Base-by-base conservation (phyloP, 2,329 filamentous ascomycete species). In the Alternaria tenuissima region DNA sequence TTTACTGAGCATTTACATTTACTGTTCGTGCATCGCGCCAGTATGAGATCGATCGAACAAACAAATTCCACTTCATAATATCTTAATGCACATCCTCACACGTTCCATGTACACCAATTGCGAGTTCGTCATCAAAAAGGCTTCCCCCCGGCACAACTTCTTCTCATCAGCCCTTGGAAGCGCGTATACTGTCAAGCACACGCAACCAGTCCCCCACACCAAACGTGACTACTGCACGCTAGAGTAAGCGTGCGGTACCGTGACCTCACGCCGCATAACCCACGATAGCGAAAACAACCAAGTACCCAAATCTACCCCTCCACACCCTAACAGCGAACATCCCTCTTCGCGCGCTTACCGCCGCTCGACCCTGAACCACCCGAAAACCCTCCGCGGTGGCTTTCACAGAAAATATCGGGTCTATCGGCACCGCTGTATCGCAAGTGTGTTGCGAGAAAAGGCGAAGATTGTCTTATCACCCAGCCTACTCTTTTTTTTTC, bases 1-100 rank as follows among this genome's bases (percentile, higher is more conserved):
- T 69, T 30, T 42, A 32, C 47, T 70, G 64, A 70, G 71, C 72
- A 74, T 75, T 70, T 70, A 70, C 65, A 68, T 42, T 55, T 38
- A 30, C 65, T 62, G 47, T 43, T 62, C 26, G 14, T 32, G 48
- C 41, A 42, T 34, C n/a, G 39, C 52, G 39, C 52, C 39, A 55
- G 48, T 47, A 57, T 54, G 22, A 49, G n/a, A 61, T 61, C 48
- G 62, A 54, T 57, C 38, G 39, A 54, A 61, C 34, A 28, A 38
- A 55, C 41, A 51, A 52, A 55, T 56, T 38, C 54, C 55, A 52
- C 38, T 39, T 48, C 24, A 52, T 47, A 55, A 43, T 58, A 52
- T 49, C 56, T 55, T 38, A 20, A 44, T n/a, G n/a, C 34, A 12
- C 14, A 47, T 55, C 47, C 18, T 48, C 30, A 16, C 26, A 14